Conservation (phyloP, 257 asterid species). For the Sherardia arvensis region DNA sequence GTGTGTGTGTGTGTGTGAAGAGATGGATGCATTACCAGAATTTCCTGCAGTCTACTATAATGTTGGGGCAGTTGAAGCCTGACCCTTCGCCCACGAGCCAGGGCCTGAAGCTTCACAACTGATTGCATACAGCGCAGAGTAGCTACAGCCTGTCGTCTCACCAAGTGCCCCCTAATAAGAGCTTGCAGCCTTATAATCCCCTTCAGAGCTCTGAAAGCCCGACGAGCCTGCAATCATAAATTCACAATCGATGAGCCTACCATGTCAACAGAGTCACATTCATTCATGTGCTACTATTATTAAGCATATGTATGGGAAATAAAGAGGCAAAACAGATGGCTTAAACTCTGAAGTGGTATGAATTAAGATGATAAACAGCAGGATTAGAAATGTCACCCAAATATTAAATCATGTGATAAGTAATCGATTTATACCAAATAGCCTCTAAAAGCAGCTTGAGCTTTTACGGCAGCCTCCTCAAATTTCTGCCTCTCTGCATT, state of each 20-base stretch:
- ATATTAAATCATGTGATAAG: neutral
- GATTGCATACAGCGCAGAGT: conserved; percentile 74
- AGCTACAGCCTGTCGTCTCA: conserved; percentile 84
- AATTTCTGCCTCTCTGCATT: conserved; percentile 40
- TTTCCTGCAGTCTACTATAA: neutral
- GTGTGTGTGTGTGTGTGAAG: neutral
- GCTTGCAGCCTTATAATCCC: conserved; percentile 94
- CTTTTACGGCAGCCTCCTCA: conserved; percentile 65
- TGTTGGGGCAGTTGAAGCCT: conserved; percentile 22
- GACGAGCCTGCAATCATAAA: conserved; percentile 53
- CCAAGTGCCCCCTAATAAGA: conserved; percentile 88
- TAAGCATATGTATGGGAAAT: neutral
- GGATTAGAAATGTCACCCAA: neutral
- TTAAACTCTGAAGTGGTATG: neutral
- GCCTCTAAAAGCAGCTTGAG: conserved; percentile 78
- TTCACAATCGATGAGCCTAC: neutral
- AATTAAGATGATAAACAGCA: neutral
- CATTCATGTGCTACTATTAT: neutral
- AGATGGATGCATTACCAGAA: conserved; percentile 7
- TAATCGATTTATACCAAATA: conserved; percentile 48
- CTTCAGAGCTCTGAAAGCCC: conserved; percentile 84
- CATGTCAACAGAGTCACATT: neutral
- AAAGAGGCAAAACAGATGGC: neutral
- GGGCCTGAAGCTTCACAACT: conserved; percentile 67
- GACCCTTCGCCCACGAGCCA: conserved; percentile 68